These are phyloP conservation scores for Arthrobotrys sinensis DNA, from an alignment of 2,329 filamentous ascomycete species.

Conservation along the genomic window DNA sequence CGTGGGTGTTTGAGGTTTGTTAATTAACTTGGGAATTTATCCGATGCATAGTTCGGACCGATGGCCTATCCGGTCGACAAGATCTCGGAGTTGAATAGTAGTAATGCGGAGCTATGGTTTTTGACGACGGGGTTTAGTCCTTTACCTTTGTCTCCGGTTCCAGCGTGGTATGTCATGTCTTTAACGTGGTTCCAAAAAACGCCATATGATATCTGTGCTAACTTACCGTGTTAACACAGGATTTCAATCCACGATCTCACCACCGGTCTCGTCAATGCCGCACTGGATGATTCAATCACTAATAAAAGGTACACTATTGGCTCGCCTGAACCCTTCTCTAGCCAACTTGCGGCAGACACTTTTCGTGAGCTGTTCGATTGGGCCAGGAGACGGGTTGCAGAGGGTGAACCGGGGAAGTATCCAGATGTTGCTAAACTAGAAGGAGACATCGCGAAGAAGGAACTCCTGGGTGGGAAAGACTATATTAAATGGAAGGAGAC, in stretches of 20 bases:
- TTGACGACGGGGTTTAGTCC: slow-evolving; percentile 67
- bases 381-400: slow-evolving; percentile 65
- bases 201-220: neutral
- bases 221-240: slow-evolving; percentile 45
- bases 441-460: slow-evolving; percentile 67
- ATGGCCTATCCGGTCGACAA: slow-evolving; percentile 67
- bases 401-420: slow-evolving; percentile 67
- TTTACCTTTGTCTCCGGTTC: slow-evolving; percentile 68
- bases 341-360: slow-evolving; percentile 69
- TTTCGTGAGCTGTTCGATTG: slow-evolving; percentile 68
- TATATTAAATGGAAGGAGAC: slow-evolving; percentile 67
- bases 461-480: slow-evolving; percentile 66
- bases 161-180: slow-evolving; percentile 66
- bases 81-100: slow-evolving; percentile 68
- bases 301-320: slow-evolving; percentile 68
- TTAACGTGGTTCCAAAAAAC: too few species aligned
- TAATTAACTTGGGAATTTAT: neutral
- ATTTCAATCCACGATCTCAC: slow-evolving; percentile 71
- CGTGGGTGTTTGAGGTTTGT: neutral
- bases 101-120: slow-evolving; percentile 68
- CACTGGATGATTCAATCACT: slow-evolving; percentile 67
- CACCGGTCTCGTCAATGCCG: slow-evolving; percentile 69
- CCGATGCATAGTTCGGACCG: slow-evolving; percentile 67
- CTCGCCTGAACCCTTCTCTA: slow-evolving; percentile 70
- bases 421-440: slow-evolving; percentile 68